A percentile compares a stretch with the other conserved stretches of the same genome.
phyloP scores from a whole-genome alignment of 345 rosid genomes.

The Adansonia digitata region DNA sequence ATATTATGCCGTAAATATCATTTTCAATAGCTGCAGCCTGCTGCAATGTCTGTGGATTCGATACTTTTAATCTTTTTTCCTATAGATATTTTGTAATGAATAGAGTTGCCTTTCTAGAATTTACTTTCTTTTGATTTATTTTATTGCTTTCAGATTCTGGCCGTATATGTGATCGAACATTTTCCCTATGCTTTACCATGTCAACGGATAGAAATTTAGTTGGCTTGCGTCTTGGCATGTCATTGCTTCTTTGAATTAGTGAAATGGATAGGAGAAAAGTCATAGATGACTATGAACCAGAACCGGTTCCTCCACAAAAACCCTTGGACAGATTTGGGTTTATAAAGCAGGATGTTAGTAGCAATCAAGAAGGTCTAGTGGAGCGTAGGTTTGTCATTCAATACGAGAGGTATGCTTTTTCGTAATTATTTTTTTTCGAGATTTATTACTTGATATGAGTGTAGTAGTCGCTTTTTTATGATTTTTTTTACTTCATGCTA shows the following conservation, averaged over 20 bases:
- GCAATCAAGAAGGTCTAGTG: conserved; percentile 39
- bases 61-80: not conserved
- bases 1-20: not conserved
- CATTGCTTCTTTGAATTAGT: conserved; percentile 27
- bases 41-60: not conserved
- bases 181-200: conserved; percentile 17
- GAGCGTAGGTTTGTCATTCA: conserved; percentile 49
- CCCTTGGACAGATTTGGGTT: conserved; percentile 71
- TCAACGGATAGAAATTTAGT: conserved; percentile 12
- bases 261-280: conserved; percentile 59
- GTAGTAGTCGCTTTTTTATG: not conserved
- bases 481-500: conserved; percentile 5
- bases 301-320: conserved; percentile 56
- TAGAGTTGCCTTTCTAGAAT: not conserved
- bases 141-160: conserved; percentile 13
- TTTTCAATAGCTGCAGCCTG: not conserved
- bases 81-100: not conserved
- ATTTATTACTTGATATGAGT: not conserved
- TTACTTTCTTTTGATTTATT: not conserved
- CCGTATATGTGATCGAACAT: conserved; percentile 5
- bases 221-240: conserved; percentile 11
- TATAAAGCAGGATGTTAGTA: conserved; percentile 55
- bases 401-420: conserved; percentile 42
- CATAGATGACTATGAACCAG: conserved; percentile 56
- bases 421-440: not conserved